Evolutionary conservation across 1,284 basidiomycete species (phyloP).

Genomic region (Fomitopsis palustris): DNA sequence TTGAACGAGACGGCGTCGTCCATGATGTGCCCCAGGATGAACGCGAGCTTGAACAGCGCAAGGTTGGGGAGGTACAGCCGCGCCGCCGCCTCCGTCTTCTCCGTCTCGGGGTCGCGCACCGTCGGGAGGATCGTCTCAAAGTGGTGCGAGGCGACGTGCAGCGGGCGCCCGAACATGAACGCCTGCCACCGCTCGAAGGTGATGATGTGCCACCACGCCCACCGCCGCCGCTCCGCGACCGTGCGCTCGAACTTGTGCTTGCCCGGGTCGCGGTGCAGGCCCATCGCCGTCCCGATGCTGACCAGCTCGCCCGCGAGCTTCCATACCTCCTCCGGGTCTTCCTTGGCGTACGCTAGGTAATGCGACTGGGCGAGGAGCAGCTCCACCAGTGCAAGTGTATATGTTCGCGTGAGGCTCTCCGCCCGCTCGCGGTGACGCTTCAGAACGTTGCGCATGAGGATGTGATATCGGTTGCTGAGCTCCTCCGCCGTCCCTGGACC

Average conservation of each 20-base stretch:
- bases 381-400: constrained; percentile 73
- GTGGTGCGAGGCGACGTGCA: constrained; percentile 70
- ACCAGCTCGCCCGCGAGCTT: constrained; percentile 65
- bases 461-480: constrained; percentile 60
- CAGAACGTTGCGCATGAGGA: constrained; percentile 63
- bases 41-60: constrained; percentile 70
- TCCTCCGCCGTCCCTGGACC: constrained; percentile 49
- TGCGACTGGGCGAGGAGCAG: constrained; percentile 64
- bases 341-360: constrained; percentile 68
- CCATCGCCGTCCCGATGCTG: constrained; percentile 73
- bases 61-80: constrained; percentile 68
- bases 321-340: constrained; percentile 78
- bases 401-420: constrained; percentile 36
- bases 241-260: constrained; percentile 66
- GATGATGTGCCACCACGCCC: constrained; percentile 86
- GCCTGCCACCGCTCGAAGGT: constrained; percentile 80
- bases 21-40: constrained; percentile 77
- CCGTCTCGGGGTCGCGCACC: constrained; percentile 53
- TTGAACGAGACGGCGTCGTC: constrained; percentile 76
- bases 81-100: constrained; percentile 42
- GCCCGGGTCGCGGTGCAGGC: constrained; percentile 75
- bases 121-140: constrained; percentile 75
- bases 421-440: constrained; percentile 54
- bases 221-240: constrained; percentile 68
- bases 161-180: constrained; percentile 78